Conservation (phyloP, 768 basidiomycete genomes). For the Auricularia sp. region DNA sequence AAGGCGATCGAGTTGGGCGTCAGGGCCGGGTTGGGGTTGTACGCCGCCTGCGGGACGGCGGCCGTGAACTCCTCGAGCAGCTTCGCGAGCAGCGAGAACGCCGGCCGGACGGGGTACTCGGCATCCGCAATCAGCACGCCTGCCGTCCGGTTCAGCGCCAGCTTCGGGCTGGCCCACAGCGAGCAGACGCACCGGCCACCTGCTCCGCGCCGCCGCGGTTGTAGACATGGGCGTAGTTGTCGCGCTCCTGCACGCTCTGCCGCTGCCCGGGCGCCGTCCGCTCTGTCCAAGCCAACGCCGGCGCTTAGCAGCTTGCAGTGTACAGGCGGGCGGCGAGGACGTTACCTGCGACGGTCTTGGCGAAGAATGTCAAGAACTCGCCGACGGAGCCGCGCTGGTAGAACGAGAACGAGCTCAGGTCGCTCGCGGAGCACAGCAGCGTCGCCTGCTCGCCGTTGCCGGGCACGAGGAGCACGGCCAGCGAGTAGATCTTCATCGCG, state of each 20-base stretch:
- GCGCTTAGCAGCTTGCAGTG: not conserved
- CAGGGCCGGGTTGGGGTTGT: slow-evolving; percentile 19
- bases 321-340: not conserved
- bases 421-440: slow-evolving; percentile 57
- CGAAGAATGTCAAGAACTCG: slow-evolving; percentile 92
- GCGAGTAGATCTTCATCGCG: not conserved
- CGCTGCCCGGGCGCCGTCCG: slow-evolving; percentile 80
- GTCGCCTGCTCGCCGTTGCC: slow-evolving; percentile 24
- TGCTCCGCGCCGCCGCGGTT: slow-evolving; percentile 80
- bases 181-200: slow-evolving; percentile 38
- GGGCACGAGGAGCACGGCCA: not conserved
- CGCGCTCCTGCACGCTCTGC: slow-evolving; percentile 90
- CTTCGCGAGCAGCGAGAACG: slow-evolving; percentile 90
- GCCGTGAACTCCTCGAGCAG: slow-evolving; percentile 84
- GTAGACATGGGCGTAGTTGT: slow-evolving; percentile 88
- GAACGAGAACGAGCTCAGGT: slow-evolving; percentile 88
- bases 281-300: slow-evolving; percentile 31
- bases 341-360: slow-evolving; percentile 61
- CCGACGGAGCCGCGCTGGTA: slow-evolving; percentile 80
- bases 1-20: slow-evolving; percentile 64
- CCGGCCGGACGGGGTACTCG: slow-evolving; percentile 94
- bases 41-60: slow-evolving; percentile 66
- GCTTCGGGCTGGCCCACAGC: not conserved
- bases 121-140: slow-evolving; percentile 85
- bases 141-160: slow-evolving; percentile 3